Evolutionary conservation across 495 filamentous ascomycete species (phyloP), one percentile per base, ranked within the genome.

Genomic region (Diplogelasinospora grovesii): DNA sequence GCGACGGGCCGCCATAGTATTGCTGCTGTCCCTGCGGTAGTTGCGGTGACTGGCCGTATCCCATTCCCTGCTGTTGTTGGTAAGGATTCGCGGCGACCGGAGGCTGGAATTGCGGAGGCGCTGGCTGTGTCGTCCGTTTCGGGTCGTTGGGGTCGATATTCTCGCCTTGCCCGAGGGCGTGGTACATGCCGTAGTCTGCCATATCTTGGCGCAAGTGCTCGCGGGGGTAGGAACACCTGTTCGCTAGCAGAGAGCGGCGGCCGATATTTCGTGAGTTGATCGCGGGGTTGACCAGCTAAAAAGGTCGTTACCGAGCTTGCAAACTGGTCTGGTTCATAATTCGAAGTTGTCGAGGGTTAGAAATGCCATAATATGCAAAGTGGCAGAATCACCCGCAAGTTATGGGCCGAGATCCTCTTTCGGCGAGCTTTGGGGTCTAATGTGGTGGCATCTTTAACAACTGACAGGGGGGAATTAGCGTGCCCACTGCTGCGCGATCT

Each of bases 131-230:
- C 40, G 63, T 66, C 25, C 64, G 68, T 43, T 76, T 77, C 36
- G 73, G 77, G 52, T 83, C 74, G 36, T 75, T 77, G 33, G 82
- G 74, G 54, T 82, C 81, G 54, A 71, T 45, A 24, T 60, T 55
- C 38, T 82, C 70, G 57, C 73, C 73, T 57, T 78, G 71, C 31
- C 78, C 84, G 43, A 83, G 71, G 60, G 81, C 66, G 57, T 89
- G 81, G 66, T 87, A 90, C 74, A 82, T 82, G 50, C 74, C 61
- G 65, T 79, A 83, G 54, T 90, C 82, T 50, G 83, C 75, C 85
- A 90, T 86, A 11, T n/a, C n/a, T 39, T 52, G 43, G 31, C 18
- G 32, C 10, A 18, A 8, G n/a, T 33, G 22, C 14, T 3, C 6
- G 32, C n/a, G 8, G 20, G 32, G 8, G 24, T 28, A 15, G 39